A percentile compares a stretch with the other conserved stretches of the same genome.
Evolutionary conservation across 495 filamentous ascomycete genomes (phyloP).

Genomic region (Hypoxylon fuscum): DNA sequence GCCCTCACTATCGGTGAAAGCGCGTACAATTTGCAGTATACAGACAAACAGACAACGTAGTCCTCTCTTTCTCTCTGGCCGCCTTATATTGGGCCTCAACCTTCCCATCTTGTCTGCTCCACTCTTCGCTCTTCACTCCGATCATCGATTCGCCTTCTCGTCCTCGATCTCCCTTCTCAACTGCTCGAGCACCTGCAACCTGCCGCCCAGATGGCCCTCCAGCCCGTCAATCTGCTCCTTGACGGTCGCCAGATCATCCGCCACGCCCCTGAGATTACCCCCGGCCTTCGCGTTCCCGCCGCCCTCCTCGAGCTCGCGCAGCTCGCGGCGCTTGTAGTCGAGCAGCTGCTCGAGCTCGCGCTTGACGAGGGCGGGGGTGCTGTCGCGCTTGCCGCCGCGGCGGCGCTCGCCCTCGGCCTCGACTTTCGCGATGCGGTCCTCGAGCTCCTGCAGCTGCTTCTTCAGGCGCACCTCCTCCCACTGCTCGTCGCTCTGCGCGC

Average conservation of each 20-base stretch:
- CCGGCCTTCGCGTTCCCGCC: slow-evolving; percentile 69
- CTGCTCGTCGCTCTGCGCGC: slow-evolving; percentile 77
- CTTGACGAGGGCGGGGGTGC: slow-evolving; percentile 86
- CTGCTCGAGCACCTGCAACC: slow-evolving; percentile 67
- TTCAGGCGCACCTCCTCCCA: slow-evolving; percentile 98
- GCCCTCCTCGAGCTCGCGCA: slow-evolving; percentile 79
- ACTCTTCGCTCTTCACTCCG: not conserved
- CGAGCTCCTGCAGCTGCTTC: slow-evolving; percentile 87
- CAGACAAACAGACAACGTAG: not conserved
- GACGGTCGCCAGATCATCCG: slow-evolving; percentile 76
- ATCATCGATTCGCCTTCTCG: slow-evolving; percentile 62
- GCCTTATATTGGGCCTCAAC: not conserved
- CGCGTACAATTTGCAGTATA: too few species aligned
- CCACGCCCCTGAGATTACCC: slow-evolving; percentile 66
- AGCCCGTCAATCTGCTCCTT: slow-evolving; percentile 78
- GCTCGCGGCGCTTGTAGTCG: slow-evolving; percentile 75
- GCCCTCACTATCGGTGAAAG: not conserved
- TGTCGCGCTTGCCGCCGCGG: slow-evolving; percentile 67
- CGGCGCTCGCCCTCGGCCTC: slow-evolving; percentile 70
- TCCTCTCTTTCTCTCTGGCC: not conserved
- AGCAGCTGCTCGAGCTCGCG: slow-evolving; percentile 90
- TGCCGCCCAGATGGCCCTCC: slow-evolving; percentile 69
- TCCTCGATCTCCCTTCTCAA: slow-evolving; percentile 69
- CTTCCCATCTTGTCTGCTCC: not conserved
- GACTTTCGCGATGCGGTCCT: slow-evolving; percentile 80